Percentiles rank a stretch among this genome's conserved stretches.
phyloP scores from a whole-genome alignment of 441 rosid genomes.

The Kokia cookei region DNA sequence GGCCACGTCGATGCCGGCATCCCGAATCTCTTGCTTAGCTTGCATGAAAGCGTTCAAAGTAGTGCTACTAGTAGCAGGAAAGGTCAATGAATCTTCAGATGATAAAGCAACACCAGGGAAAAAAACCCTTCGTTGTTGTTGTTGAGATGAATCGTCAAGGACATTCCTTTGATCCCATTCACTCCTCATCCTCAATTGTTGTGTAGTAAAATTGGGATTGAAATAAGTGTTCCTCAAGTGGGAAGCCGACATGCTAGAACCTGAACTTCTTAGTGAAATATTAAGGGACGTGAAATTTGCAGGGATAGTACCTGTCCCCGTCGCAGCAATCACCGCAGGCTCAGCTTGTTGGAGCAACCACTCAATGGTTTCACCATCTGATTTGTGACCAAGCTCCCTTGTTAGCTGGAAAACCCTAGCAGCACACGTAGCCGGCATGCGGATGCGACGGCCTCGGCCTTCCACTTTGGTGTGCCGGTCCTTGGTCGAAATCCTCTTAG shows the following conservation, averaged over 20 bases:
- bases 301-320: conserved; percentile 90
- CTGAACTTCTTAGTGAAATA: conserved; percentile 80
- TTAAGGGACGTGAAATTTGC: conserved; percentile 84
- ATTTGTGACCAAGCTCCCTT: conserved; percentile 81
- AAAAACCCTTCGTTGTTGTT: conserved; percentile 24
- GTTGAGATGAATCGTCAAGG: conserved; percentile 12
- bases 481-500: conserved; percentile 69
- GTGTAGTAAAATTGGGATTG: conserved; percentile 43
- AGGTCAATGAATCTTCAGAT: conserved; percentile 18
- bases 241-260: conserved; percentile 68
- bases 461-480: conserved; percentile 92
- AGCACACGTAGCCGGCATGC: conserved; percentile 88
- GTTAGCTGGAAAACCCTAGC: conserved; percentile 91
- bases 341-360: conserved; percentile 91
- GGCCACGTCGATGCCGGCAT: conserved; percentile 12
- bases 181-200: conserved; percentile 15
- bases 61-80: conserved; percentile 17
- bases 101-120: conserved; percentile 26
- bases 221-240: conserved; percentile 49
- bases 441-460: conserved; percentile 89
- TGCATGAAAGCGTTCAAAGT: conserved; percentile 25
- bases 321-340: conserved; percentile 83
- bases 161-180: conserved; percentile 29
- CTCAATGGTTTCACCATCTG: conserved; percentile 86
- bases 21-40: conserved; percentile 34